phyloP scores from a whole-genome alignment of 2,329 filamentous ascomycete genomes.

The Diplodia scrobiculata region DNA sequence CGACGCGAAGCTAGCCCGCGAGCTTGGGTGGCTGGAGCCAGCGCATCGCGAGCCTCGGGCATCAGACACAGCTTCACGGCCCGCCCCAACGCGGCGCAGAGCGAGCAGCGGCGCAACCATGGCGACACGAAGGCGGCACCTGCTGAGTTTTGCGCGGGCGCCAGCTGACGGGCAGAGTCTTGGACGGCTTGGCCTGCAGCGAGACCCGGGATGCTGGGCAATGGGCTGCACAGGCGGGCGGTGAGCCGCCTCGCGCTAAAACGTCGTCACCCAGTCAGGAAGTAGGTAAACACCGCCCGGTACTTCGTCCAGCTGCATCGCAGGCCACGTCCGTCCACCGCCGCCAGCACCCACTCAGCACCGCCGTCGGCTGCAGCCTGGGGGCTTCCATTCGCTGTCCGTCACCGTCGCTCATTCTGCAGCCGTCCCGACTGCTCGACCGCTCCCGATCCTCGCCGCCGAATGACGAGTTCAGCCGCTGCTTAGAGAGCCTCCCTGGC shows the following conservation, averaged over 20 bases:
- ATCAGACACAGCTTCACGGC: background rate
- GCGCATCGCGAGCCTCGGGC: background rate
- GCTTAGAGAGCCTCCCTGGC: constrained; percentile 1
- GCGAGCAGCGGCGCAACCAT: background rate
- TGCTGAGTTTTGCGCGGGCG: background rate
- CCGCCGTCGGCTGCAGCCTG: constrained; percentile 11
- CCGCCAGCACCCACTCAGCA: background rate
- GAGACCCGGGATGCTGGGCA: background rate
- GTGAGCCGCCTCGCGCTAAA: constrained; percentile 6
- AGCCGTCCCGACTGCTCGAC: background rate
- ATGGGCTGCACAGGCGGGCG: background rate
- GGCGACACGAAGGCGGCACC: background rate
- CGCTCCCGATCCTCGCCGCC: background rate
- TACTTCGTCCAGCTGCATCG: constrained; percentile 15
- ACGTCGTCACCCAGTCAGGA: constrained; percentile 27
- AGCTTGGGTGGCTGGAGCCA: background rate
- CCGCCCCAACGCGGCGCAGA: too few relatives aligned
- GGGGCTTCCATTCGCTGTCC: constrained; percentile 14
- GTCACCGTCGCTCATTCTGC: constrained; percentile 11
- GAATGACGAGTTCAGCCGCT: constrained; percentile 15
- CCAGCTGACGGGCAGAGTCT: background rate
- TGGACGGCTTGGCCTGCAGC: constrained; percentile 4
- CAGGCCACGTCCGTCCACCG: constrained; percentile 6
- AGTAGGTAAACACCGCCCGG: constrained; percentile 26
- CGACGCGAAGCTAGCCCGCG: background rate